A percentile compares a stretch with the other conserved stretches of the same genome.
Evolutionary conservation across 495 filamentous ascomycete species (phyloP).

Genomic region (Penicillium alfredii): DNA sequence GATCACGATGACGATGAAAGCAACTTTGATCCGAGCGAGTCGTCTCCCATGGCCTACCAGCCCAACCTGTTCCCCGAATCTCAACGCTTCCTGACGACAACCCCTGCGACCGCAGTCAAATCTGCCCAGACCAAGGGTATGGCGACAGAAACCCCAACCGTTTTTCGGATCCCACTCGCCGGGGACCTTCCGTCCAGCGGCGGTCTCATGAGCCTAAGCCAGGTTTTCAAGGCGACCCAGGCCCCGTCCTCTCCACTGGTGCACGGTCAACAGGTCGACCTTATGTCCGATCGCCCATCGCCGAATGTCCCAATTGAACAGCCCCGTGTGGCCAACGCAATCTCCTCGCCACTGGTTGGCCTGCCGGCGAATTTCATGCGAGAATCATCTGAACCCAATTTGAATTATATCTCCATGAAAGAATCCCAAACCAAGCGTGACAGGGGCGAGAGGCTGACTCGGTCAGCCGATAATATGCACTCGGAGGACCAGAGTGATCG

Average conservation of each 20-base stretch:
- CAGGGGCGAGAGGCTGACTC: constrained; percentile 34
- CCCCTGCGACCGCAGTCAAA: constrained; percentile 37
- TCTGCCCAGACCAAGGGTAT: constrained; percentile 25
- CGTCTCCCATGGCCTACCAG: constrained; percentile 34
- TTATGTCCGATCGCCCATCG: constrained; percentile 45
- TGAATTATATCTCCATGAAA: constrained; percentile 46
- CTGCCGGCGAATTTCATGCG: constrained; percentile 29
- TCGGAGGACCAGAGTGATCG: constrained; percentile 40
- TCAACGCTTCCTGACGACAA: constrained; percentile 41
- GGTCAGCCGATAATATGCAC: constrained; percentile 33
- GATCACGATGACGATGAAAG: constrained; percentile 36
- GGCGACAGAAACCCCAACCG: constrained; percentile 30
- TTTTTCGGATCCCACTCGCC: constrained; percentile 44
- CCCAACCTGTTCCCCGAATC: constrained; percentile 46
- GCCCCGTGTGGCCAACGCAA: constrained; percentile 26
- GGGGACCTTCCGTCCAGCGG: constrained; percentile 35
- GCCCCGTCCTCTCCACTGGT: constrained; percentile 48
- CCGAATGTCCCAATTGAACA: constrained; percentile 46
- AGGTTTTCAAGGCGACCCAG: constrained; percentile 48
- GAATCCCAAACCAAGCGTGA: constrained; percentile 43
- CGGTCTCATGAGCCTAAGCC: constrained; percentile 44
- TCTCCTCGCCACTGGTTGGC: constrained; percentile 39
- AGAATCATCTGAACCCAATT: constrained; percentile 42
- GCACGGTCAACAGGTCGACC: constrained; percentile 33
- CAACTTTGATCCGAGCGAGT: constrained; percentile 31